Evolutionary conservation across 768 basidiomycete genomes (phyloP), one percentile per base, ranked within the genome.

Genomic region (Lactarius psammicola): DNA sequence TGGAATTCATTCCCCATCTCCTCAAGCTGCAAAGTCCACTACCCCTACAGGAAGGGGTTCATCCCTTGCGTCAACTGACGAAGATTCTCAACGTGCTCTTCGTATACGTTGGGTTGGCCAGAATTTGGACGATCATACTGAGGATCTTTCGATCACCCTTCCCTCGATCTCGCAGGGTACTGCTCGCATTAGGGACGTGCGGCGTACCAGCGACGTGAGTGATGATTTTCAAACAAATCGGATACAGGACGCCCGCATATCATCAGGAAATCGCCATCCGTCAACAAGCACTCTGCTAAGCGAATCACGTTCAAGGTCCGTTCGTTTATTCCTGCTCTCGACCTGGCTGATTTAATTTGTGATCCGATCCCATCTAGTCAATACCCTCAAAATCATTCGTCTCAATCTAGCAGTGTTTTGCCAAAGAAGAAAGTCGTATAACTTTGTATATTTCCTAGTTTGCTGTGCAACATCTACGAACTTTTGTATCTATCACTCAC

Each of bases 1-100:
- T 68, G 87, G 87, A n/a, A 79, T 86, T 33, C 78, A 79, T 68
- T 72, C 75, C 2, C 61, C 71, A 11, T 71, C 75, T 40, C 57
- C 68, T 49, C 62, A 67, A 26, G 49, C 66, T 23, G 31, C 62
- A 17, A 62, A 57, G 13, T 28, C 55, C 3, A 30, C 56, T 13
- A 28, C 42, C 3, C 23, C 51, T 18, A 26, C 64, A 17, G 64
- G 64, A 56, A 57, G 57, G 5, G 65, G 59, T 26, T 67, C 62
- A 2, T 55, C 56, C 2, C 38, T 55, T 1, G 34, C 20, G 17
- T 49, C 56, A 6, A 30, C 40, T 4, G 66, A 67, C 17, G 63
- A 63, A 51, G 66, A 67, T 10, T 30, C 57, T 49, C 66, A 67
- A 26, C 66, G 66, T 26, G 61, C 61, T 31, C 66, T 67, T 46